Conservation (phyloP, 2,329 filamentous ascomycete genomes). For the Fusarium sterilihyphosum region DNA sequence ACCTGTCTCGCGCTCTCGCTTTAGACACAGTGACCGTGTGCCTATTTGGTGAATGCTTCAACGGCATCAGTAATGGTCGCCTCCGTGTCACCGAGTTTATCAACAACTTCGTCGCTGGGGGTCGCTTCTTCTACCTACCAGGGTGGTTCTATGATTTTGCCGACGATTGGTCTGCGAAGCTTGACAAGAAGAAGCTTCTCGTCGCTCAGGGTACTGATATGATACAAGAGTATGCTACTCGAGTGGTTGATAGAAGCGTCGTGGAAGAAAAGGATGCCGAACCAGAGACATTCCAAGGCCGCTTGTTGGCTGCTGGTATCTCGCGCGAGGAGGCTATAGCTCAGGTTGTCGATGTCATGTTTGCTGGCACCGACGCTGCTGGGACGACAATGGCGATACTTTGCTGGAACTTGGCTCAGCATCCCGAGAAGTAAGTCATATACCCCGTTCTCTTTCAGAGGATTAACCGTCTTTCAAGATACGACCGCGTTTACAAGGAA, state of each 20-base stretch:
- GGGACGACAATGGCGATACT: neutral
- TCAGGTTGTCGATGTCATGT: neutral
- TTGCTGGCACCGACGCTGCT: neutral
- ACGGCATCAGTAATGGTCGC: neutral
- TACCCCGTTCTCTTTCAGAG: accelerated
- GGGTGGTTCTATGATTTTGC: neutral
- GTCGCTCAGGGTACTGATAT: neutral
- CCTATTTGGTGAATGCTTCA: neutral
- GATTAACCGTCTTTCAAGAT: neutral
- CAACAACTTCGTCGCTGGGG: neutral
- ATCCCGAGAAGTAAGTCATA: neutral
- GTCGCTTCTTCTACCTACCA: neutral
- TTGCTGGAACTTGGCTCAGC: neutral
- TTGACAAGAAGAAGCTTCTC: neutral
- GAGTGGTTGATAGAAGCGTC: neutral
- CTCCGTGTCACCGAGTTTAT: neutral
- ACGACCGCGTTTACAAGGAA: neutral
- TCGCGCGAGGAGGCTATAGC: neutral
- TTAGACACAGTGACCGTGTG: neutral
- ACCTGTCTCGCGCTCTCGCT: neutral
- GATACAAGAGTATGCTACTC: neutral
- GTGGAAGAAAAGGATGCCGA: neutral
- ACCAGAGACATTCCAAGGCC: neutral
- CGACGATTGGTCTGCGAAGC: neutral
- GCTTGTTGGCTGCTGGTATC: neutral